Evolutionary conservation across 768 basidiomycete species (phyloP).

Genomic region (Tylopilus plumbeoviolaceoides): DNA sequence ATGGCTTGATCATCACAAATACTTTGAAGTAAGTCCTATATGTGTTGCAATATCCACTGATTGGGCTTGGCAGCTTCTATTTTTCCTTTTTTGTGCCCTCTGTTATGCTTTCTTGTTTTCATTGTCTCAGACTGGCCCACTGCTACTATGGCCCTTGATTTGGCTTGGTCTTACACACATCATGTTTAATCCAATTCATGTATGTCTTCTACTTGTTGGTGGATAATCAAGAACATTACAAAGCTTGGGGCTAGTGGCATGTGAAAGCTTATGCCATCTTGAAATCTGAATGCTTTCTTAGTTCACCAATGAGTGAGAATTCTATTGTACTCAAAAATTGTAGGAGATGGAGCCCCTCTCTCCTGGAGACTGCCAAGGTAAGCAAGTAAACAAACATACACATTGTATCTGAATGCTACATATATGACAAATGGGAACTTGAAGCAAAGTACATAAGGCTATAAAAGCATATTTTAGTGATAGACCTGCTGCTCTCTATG

Average conservation of each 20-base stretch:
- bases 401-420: too few species aligned
- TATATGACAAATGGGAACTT: too few species aligned
- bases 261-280: slow-evolving; percentile 27
- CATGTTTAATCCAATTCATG: slow-evolving; percentile 72
- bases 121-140: slow-evolving; percentile 61
- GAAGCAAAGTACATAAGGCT: too few species aligned
- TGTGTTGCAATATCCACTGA: too few species aligned
- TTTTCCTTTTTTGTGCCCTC: slow-evolving; percentile 68
- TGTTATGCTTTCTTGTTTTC: slow-evolving; percentile 84
- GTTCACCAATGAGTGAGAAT: slow-evolving; percentile 84
- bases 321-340: too few species aligned
- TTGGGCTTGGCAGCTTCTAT: slow-evolving; percentile 53
- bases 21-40: too few species aligned
- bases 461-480: too few species aligned
- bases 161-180: slow-evolving; percentile 65
- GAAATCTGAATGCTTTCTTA: slow-evolving; percentile 24
- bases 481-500: too few species aligned
- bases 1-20: slow-evolving; percentile 74
- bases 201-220: slow-evolving; percentile 56
- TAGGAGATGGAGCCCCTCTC: too few species aligned
- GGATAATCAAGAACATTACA: slow-evolving; percentile 65
- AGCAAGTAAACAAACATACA: too few species aligned
- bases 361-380: too few species aligned
- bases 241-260: slow-evolving; percentile 69
- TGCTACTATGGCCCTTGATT: slow-evolving; percentile 73